Evolutionary conservation across 257 asterid genomes (phyloP), one percentile per base, ranked within the genome.

Genomic region (Solanum neorickii): DNA sequence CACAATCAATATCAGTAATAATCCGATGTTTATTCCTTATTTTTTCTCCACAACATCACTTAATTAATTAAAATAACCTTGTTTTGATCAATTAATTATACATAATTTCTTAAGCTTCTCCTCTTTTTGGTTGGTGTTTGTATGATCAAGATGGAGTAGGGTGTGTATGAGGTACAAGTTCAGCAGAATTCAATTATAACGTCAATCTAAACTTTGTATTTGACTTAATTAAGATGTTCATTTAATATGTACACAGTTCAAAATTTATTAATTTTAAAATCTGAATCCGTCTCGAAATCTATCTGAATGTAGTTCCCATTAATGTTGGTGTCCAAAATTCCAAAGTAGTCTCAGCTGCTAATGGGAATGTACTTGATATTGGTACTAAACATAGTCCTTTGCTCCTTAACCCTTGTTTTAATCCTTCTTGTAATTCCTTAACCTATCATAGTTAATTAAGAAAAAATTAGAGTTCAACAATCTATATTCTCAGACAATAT

Each of bases 381-480:
- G 98, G 98, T 83, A 95, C 96, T 73, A 95, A 94, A 89, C 97
- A 95, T 44, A 95, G 94, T 20, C 98, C 98, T 33, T 93, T 89
- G 89, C 94, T 93, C 89, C 85, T 94, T 90, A 95, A 84, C 84
- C 92, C 97, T 86, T 89, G 89, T 23, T 82, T 91, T 42, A 52
- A n/a, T 86, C 87, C 92, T 87, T 93, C 91, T 86, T 90, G 84
- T 56, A 56, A 56, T 33, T 90, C 91, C 87, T 88, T 88, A 33
- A 47, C 85, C 85, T 80, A 80, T 56, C 62, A 56, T 56, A 56
- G 62, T 18, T 56, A 52, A 52, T 52, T 6, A 16, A 0, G 7
- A 18, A 39, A 56, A 56, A 18, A 52, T 18, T 23, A 18, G 62
- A 52, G 62, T 18, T 18, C 62, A 52, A 52, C 62, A 52, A 52